Percentiles rank a stretch among this genome's conserved stretches.
These are phyloP conservation scores for Vanilla planifolia DNA, from an alignment of 106 monocot species.

Conservation along the genomic window DNA sequence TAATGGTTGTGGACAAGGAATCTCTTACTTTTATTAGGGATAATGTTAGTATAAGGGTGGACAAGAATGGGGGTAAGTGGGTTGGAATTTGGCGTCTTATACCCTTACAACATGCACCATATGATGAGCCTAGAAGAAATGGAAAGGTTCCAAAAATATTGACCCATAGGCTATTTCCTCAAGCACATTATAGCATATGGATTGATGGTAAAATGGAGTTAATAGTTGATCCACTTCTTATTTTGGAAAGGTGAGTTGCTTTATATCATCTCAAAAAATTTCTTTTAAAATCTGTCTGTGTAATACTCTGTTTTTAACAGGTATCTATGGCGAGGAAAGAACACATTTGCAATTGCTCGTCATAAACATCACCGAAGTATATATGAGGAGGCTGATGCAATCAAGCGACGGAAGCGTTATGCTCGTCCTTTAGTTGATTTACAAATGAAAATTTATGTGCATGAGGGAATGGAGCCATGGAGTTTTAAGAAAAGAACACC, in stretches of 20 bases:
- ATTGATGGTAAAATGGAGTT: slow-evolving; percentile 99
- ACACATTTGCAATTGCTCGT: slow-evolving; percentile 87
- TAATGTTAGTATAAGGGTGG: slow-evolving; percentile 51
- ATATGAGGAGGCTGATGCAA: slow-evolving; percentile 95
- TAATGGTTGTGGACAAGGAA: slow-evolving; percentile 86
- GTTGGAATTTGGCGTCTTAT: slow-evolving; percentile 94
- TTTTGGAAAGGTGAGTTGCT: slow-evolving; percentile 71
- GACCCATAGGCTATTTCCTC: slow-evolving; percentile 85
- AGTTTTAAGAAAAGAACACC: slow-evolving; percentile 45
- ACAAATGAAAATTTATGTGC: slow-evolving; percentile 92
- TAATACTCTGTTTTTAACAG: slow-evolving; percentile 35
- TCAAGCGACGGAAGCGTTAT: slow-evolving; percentile 93
- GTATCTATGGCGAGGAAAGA: slow-evolving; percentile 88
- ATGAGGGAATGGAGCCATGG: slow-evolving; percentile 93
- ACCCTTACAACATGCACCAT: slow-evolving; percentile 62
- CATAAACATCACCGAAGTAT: slow-evolving; percentile 96
- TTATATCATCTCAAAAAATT: neutral
- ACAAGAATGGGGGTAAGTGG: slow-evolving; percentile 82
- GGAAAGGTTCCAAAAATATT: slow-evolving; percentile 95
- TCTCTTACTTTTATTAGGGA: slow-evolving; percentile 71
- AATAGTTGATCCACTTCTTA: slow-evolving; percentile 88
- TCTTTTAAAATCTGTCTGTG: no score
- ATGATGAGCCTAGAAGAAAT: slow-evolving; percentile 96
- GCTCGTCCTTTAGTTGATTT: slow-evolving; percentile 93
- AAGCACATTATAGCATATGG: slow-evolving; percentile 94